Percentiles rank a stretch among this genome's conserved stretches.
phyloP scores from a whole-genome alignment of 352 stramenopile genomes.

The Pythium biforme region DNA sequence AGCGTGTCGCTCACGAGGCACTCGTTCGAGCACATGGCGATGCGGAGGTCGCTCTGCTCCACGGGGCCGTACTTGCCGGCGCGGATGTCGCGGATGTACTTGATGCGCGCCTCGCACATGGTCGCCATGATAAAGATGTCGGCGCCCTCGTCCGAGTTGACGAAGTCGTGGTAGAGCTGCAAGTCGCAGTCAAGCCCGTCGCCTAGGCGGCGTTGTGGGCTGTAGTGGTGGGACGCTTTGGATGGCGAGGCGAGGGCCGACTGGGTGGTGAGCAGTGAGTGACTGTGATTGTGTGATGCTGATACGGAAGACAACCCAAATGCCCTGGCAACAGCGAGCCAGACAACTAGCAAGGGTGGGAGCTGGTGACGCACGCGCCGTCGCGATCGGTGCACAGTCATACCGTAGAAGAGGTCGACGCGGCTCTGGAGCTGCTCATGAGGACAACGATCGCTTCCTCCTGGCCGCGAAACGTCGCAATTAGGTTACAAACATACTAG shows the following conservation, averaged over 20 bases:
- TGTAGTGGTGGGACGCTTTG: neutral
- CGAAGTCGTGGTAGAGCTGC: constrained; percentile 48
- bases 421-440: too few species aligned
- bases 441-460: neutral
- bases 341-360: too few species aligned
- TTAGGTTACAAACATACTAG: neutral
- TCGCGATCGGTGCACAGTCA: neutral
- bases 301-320: too few species aligned
- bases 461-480: constrained; percentile 14
- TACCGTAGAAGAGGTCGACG: too few species aligned
- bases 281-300: neutral
- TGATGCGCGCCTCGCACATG: constrained; percentile 72
- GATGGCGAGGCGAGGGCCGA: neutral
- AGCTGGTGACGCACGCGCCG: too few species aligned
- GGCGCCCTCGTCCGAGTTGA: constrained; percentile 53
- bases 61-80: constrained; percentile 63
- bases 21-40: constrained; percentile 83
- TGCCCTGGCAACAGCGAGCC: too few species aligned
- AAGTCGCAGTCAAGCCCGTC: constrained; percentile 43
- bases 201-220: constrained; percentile 5
- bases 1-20: constrained; percentile 80
- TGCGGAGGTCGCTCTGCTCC: constrained; percentile 64
- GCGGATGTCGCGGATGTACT: constrained; percentile 59
- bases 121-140: constrained; percentile 74
- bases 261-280: neutral